A percentile compares a stretch with the other conserved stretches of the same genome.
Evolutionary conservation across 805 yeast species (phyloP).

Genomic region (Maudiozyma bulderi): DNA sequence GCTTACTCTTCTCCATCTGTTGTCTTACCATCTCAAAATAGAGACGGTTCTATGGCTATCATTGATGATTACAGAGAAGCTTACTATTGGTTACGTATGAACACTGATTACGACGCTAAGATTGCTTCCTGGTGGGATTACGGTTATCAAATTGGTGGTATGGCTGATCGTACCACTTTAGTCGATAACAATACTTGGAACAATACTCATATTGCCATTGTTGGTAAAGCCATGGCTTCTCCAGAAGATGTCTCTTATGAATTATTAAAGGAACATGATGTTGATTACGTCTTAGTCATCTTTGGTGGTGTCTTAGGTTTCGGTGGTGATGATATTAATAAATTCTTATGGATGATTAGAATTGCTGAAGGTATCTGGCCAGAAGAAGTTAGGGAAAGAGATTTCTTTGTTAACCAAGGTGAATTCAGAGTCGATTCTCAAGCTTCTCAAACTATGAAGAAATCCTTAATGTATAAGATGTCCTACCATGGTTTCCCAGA

Average conservation of each 20-base stretch:
- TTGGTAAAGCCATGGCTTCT: slow-evolving; percentile 95
- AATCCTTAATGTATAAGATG: slow-evolving; percentile 91
- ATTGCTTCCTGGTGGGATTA: slow-evolving; percentile 99
- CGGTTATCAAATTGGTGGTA: slow-evolving; percentile 98
- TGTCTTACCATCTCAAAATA: slow-evolving; percentile 67
- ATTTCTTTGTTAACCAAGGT: slow-evolving; percentile 74
- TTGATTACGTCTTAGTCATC: slow-evolving; percentile 84
- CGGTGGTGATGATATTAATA: slow-evolving; percentile 93
- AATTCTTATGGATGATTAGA: slow-evolving; percentile 97
- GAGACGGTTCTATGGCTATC: slow-evolving; percentile 76
- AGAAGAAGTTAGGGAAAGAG: slow-evolving; percentile 83
- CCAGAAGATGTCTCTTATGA: slow-evolving; percentile 82
- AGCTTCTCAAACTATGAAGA: slow-evolving; percentile 78
- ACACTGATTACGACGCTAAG: slow-evolving; percentile 91
- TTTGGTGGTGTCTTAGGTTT: slow-evolving; percentile 92
- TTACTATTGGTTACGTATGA: slow-evolving; percentile 97
- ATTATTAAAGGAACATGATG: slow-evolving; percentile 82
- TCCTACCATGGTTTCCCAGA: slow-evolving; percentile 80
- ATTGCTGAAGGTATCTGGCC: slow-evolving; percentile 99
- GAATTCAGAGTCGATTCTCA: slow-evolving; percentile 78
- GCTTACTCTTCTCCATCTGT: slow-evolving; percentile 98
- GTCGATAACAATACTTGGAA: slow-evolving; percentile 99
- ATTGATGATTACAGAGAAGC: slow-evolving; percentile 99
- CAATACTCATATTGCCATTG: slow-evolving; percentile 97
- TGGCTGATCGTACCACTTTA: slow-evolving; percentile 97